Percentiles rank a stretch among this genome's conserved stretches.
These are phyloP conservation scores for Monosporascus ibericus DNA, from an alignment of 2,329 filamentous ascomycete genomes.

Conservation along the genomic window DNA sequence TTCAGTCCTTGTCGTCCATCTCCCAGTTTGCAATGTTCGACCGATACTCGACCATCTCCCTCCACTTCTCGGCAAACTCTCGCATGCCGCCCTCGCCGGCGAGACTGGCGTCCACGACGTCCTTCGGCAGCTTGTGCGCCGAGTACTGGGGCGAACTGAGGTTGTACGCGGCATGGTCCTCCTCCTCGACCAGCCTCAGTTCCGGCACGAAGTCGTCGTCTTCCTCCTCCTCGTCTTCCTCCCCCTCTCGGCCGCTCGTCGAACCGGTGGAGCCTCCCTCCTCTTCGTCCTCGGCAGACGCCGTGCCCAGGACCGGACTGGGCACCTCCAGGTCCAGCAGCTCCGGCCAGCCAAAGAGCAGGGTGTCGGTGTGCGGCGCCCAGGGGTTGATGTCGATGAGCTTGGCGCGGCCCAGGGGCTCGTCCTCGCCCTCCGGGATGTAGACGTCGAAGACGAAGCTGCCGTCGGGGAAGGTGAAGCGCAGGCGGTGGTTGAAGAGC, in stretches of 20 bases:
- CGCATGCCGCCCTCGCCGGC: conserved; percentile 69
- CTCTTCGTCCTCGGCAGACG: conserved; percentile 31
- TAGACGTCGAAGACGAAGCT: conserved; percentile 92
- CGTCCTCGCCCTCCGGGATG: conserved; percentile 59
- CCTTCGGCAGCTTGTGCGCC: conserved; percentile 89
- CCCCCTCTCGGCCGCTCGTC: conserved; percentile 32
- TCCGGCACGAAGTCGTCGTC: conserved; percentile 63
- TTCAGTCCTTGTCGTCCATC: conserved; percentile 14
- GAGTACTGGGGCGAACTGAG: conserved; percentile 85
- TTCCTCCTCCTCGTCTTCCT: conserved; percentile 37
- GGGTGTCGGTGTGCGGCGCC: conserved; percentile 80
- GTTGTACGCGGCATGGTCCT: conserved; percentile 83
- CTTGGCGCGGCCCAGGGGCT: conserved; percentile 66
- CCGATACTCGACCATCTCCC: conserved; percentile 40
- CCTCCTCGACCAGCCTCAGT: conserved; percentile 72
- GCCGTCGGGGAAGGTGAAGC: conserved; percentile 73
- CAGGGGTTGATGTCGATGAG: conserved; percentile 95
- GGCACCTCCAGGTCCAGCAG: conserved; percentile 66
- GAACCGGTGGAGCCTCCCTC: conserved; percentile 27
- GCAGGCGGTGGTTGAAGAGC: conserved; percentile 71
- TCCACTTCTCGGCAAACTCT: conserved; percentile 75
- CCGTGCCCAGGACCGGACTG: conserved; percentile 47
- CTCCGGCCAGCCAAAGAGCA: conserved; percentile 88
- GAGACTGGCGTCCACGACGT: conserved; percentile 71
- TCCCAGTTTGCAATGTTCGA: conserved; percentile 22